phyloP scores from a whole-genome alignment of 495 filamentous ascomycete species.

The Acidiella bohemica region DNA sequence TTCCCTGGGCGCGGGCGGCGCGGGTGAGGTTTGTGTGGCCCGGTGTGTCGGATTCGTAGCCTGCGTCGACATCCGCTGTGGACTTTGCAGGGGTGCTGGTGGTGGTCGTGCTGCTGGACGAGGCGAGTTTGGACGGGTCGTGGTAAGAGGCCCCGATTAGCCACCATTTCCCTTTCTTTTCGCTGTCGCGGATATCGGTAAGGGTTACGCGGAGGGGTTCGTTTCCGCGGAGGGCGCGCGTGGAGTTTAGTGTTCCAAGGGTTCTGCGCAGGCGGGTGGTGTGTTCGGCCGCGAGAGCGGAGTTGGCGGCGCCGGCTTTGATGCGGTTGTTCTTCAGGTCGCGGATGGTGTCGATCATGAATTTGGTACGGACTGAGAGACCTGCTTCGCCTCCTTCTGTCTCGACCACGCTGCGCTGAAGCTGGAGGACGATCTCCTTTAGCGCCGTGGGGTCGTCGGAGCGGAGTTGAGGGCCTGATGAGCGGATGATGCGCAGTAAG shows the following conservation, averaged over 20 bases:
- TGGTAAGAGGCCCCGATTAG: slow-evolving; percentile 86
- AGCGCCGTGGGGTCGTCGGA: slow-evolving; percentile 83
- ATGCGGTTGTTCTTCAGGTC: slow-evolving; percentile 87
- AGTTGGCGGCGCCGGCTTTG: slow-evolving; percentile 52
- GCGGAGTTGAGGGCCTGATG: slow-evolving; percentile 65
- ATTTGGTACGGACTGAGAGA: slow-evolving; percentile 79
- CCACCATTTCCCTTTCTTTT: slow-evolving; percentile 96
- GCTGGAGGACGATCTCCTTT: slow-evolving; percentile 73
- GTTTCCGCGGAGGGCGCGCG: slow-evolving; percentile 48
- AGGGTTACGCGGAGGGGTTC: slow-evolving; percentile 75
- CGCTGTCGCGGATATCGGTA: slow-evolving; percentile 62
- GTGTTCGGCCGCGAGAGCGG: slow-evolving; percentile 57
- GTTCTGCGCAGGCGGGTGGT: slow-evolving; percentile 73
- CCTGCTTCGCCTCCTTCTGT: slow-evolving; percentile 50
- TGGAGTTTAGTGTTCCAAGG: slow-evolving; percentile 55
- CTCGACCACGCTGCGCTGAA: slow-evolving; percentile 61
- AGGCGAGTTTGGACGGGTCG: slow-evolving; percentile 23
- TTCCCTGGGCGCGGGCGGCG: slow-evolving; percentile 69
- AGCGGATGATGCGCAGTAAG: slow-evolving; percentile 68
- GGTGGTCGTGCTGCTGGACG: slow-evolving; percentile 12
- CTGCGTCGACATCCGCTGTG: slow-evolving; percentile 9
- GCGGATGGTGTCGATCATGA: slow-evolving; percentile 96
- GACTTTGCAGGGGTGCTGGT: slow-evolving; percentile 15
- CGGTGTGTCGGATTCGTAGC: slow-evolving; percentile 14
- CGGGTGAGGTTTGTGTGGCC: slow-evolving; percentile 45